Evolutionary conservation across 2,329 filamentous ascomycete species (phyloP).

Genomic region (Pyrenochaeta sp.): DNA sequence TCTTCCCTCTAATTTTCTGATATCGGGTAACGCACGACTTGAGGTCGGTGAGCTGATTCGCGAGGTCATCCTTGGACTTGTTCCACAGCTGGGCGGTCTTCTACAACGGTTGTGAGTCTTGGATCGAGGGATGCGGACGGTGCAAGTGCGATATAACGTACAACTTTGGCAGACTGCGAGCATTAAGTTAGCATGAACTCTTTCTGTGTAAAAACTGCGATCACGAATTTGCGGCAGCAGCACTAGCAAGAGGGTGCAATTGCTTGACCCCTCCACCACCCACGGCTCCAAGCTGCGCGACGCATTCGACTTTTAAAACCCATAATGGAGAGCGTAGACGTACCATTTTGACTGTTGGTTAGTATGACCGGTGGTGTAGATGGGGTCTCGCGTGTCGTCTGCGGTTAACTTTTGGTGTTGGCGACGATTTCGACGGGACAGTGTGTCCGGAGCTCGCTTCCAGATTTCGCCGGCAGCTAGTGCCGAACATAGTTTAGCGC

Average conservation of each 20-base stretch:
- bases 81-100: slow-evolving; percentile 97
- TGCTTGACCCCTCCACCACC: slow-evolving; percentile 20
- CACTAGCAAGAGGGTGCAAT: slow-evolving; percentile 23
- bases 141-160: slow-evolving; percentile 37
- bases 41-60: slow-evolving; percentile 66
- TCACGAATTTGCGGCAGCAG: slow-evolving; percentile 33
- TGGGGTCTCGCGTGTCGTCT: slow-evolving; percentile 51
- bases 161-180: slow-evolving; percentile 72
- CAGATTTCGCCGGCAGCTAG: slow-evolving; percentile 14
- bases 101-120: slow-evolving; percentile 47
- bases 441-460: slow-evolving; percentile 34
- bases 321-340: slow-evolving; percentile 32
- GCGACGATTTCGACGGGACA: slow-evolving; percentile 26
- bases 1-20: slow-evolving; percentile 11
- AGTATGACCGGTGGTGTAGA: slow-evolving; percentile 47
- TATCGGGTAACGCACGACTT: slow-evolving; percentile 45
- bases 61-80: slow-evolving; percentile 99
- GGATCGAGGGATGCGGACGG: slow-evolving; percentile 37
- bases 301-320: slow-evolving; percentile 10
- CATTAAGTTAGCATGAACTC: slow-evolving; percentile 40
- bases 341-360: slow-evolving; percentile 51
- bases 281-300: slow-evolving; percentile 17
- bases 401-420: slow-evolving; percentile 32
- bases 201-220: slow-evolving; percentile 10
- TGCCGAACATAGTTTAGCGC: slow-evolving; percentile 18